These are phyloP conservation scores for Acmispon strigosus DNA, from an alignment of 306 rosid genomes.

Conservation along the genomic window DNA sequence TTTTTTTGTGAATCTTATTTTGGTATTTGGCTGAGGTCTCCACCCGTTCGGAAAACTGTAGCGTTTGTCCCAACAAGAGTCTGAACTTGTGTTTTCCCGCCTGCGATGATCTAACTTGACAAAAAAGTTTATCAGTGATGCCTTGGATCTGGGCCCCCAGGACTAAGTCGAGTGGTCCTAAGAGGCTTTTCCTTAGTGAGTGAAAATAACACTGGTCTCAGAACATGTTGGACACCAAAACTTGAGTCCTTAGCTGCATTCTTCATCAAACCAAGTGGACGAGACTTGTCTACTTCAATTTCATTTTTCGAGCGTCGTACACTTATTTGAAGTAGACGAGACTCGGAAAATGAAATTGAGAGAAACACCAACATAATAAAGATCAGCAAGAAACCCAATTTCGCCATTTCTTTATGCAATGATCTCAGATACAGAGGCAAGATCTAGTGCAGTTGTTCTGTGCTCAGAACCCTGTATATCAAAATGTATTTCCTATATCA, in stretches of 20 bases:
- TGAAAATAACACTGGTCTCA: not conserved
- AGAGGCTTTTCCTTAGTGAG: not conserved
- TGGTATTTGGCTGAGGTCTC: no score
- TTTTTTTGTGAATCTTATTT: no score
- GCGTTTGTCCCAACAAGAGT: no score
- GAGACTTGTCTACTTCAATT: no score
- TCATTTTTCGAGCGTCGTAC: no score
- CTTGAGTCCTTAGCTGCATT: not conserved
- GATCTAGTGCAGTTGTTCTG: not conserved
- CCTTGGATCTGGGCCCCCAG: constrained; percentile 9
- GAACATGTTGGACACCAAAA: not conserved
- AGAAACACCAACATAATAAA: not conserved
- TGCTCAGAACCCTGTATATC: not conserved
- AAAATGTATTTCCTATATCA: not conserved
- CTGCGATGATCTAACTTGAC: no score
- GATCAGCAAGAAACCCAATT: not conserved
- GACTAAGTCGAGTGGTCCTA: not conserved
- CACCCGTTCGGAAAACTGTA: no score
- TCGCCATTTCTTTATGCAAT: not conserved
- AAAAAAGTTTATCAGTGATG: not conserved
- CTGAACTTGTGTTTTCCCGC: no score
- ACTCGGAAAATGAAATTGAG: not conserved
- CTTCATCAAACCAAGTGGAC: not conserved
- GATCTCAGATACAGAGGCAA: not conserved
- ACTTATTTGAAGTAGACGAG: not conserved